Conservation (phyloP, 495 filamentous ascomycete genomes). For the Xylaria curta region DNA sequence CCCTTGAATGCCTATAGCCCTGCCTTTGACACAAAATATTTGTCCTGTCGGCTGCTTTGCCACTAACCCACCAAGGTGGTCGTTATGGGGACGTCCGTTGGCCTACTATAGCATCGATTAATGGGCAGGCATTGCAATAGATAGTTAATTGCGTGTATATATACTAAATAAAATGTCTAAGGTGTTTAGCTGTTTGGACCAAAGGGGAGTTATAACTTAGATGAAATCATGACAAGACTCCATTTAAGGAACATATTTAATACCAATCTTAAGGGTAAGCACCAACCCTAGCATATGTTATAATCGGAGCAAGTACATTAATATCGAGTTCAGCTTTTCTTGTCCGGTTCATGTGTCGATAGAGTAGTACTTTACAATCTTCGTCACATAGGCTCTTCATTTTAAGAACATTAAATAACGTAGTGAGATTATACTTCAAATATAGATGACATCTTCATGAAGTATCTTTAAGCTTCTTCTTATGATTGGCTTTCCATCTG, state of each 20-base stretch:
- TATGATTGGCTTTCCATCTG: neutral
- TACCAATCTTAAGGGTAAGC: neutral
- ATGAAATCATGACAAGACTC: no score
- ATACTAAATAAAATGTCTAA: no score
- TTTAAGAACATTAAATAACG: neutral
- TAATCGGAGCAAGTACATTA: neutral
- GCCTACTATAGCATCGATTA: no score
- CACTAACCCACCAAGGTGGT: neutral
- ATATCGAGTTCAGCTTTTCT: neutral
- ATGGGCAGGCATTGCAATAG: no score
- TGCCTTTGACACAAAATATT: neutral
- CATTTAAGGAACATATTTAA: no score
- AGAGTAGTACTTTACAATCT: neutral
- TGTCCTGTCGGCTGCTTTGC: neutral
- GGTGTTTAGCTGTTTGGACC: no score
- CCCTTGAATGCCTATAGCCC: conserved; percentile 7
- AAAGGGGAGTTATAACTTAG: no score
- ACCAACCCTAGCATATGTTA: neutral
- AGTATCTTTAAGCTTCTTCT: neutral
- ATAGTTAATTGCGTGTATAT: no score
- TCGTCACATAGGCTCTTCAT: neutral
- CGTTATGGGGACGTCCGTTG: no score
- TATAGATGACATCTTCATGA: neutral
- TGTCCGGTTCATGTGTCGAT: neutral
- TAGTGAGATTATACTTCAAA: neutral